phyloP scores from a whole-genome alignment of 169 alveolate species.

The Ichthyophthirius multifiliis region DNA sequence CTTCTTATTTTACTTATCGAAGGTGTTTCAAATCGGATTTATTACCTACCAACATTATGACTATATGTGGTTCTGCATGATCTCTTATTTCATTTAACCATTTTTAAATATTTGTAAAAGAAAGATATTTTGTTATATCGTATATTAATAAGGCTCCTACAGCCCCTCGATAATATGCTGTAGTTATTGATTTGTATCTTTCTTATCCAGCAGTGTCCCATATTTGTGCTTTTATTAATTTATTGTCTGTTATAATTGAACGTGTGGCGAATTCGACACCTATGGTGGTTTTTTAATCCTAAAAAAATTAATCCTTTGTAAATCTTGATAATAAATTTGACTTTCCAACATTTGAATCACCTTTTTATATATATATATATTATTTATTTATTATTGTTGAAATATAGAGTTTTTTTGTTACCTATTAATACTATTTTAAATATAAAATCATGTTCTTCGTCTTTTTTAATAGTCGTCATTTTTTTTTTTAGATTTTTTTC shows the following conservation, averaged over 20 bases:
- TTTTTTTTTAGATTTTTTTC: no score
- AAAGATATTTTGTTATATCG: constrained; percentile 94
- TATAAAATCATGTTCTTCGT: neutral
- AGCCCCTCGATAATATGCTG: constrained; percentile 99
- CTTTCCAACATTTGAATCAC: constrained; percentile 97
- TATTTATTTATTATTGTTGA: no score
- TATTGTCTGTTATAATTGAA: constrained; percentile 88
- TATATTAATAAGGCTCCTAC: constrained; percentile 98
- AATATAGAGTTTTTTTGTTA: no score
- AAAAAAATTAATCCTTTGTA: constrained; percentile 94
- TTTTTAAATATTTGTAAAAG: constrained; percentile 93
- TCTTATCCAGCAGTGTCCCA: constrained; percentile 99
- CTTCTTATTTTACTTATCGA: constrained; percentile 92
- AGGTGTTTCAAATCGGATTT: constrained; percentile 92
- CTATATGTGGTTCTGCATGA: constrained; percentile 95
- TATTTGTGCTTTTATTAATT: constrained; percentile 94
- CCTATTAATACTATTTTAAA: neutral
- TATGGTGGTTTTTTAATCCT: constrained; percentile 96
- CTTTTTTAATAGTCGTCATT: no score
- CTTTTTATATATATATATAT: constrained; percentile 50
- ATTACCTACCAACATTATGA: constrained; percentile 96
- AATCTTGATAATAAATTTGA: constrained; percentile 92
- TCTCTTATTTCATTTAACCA: constrained; percentile 97
- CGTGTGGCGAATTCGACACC: constrained; percentile 98
- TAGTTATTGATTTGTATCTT: constrained; percentile 98